Evolutionary conservation across 129 eudicot genomes (phyloP).

Genomic region (Flaveria sonorensis): DNA sequence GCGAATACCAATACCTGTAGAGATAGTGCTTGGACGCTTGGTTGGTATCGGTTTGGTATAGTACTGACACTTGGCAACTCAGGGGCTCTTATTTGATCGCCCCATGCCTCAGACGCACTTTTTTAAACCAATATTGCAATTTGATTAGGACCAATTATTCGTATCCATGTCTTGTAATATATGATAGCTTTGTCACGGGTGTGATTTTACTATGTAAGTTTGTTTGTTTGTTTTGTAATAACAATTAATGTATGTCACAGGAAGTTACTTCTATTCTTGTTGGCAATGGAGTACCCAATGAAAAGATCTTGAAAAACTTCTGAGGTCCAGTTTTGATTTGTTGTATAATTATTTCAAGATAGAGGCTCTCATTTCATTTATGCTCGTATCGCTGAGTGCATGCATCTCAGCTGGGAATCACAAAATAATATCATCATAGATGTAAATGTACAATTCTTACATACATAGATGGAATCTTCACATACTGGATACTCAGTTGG

Average conservation of each 20-base stretch:
- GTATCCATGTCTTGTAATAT: no score
- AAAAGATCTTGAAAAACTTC: constrained; percentile 78
- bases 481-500: neutral
- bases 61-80: no score
- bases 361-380: constrained; percentile 27
- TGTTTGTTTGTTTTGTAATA: neutral
- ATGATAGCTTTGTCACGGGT: no score
- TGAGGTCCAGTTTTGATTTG: constrained; percentile 37
- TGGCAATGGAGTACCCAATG: constrained; percentile 61
- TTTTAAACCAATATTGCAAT: no score
- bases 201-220: neutral
- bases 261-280: constrained; percentile 76
- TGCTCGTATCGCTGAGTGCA: neutral
- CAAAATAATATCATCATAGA: constrained; percentile 39
- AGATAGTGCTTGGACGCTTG: no score
- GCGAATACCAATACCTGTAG: no score
- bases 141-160: no score
- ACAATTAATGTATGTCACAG: constrained; percentile 46
- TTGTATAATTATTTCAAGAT: constrained; percentile 34
- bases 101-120: no score
- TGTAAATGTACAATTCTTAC: constrained; percentile 30
- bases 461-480: constrained; percentile 7
- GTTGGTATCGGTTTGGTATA: no score
- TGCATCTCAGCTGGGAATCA: neutral
- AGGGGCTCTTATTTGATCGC: no score